Percentiles rank a stretch among this genome's conserved stretches.
Evolutionary conservation across 1,284 basidiomycete species (phyloP).

Genomic region (Heliocybe sulcata): DNA sequence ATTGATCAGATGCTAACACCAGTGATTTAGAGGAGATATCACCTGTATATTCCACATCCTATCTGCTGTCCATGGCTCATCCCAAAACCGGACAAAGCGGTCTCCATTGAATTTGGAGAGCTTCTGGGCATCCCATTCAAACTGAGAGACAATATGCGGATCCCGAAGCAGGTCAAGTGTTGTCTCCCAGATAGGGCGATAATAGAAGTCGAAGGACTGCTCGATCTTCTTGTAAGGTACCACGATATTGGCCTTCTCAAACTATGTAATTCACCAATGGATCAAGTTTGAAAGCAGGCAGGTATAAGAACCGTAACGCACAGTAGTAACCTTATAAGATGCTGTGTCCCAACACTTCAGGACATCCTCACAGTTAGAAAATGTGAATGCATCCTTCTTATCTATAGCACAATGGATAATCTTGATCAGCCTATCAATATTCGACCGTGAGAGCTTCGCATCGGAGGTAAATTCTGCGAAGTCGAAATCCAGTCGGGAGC

Average conservation of each 20-base stretch:
- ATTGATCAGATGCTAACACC: no score
- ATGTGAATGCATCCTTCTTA: constrained; percentile 3
- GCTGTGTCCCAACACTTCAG: constrained; percentile 5
- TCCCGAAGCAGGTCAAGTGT: constrained; percentile 15
- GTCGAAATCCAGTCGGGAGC: constrained; percentile 16
- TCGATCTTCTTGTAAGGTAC: constrained; percentile 23
- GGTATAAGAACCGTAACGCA: no score
- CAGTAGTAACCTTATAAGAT: constrained; percentile 4
- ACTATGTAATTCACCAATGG: no score
- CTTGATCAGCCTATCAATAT: constrained; percentile 14
- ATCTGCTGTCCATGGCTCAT: constrained; percentile 23
- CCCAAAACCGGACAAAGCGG: constrained; percentile 15
- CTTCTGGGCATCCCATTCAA: constrained; percentile 19
- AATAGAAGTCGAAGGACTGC: constrained; percentile 8
- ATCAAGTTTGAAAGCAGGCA: no score
- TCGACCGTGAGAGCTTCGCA: constrained; percentile 11
- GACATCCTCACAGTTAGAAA: constrained; percentile 8
- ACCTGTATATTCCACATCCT: constrained; percentile 23
- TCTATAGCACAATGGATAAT: constrained; percentile 8
- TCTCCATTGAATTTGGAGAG: constrained; percentile 15
- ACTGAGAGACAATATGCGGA: constrained; percentile 13
- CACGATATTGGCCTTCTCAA: constrained; percentile 5
- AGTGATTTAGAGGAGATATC: not conserved
- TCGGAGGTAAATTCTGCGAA: constrained; percentile 17
- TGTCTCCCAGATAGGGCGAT: constrained; percentile 20